Evolutionary conservation across 768 basidiomycete species (phyloP), one percentile per base, ranked within the genome.

Genomic region (Tulasnella sp.): DNA sequence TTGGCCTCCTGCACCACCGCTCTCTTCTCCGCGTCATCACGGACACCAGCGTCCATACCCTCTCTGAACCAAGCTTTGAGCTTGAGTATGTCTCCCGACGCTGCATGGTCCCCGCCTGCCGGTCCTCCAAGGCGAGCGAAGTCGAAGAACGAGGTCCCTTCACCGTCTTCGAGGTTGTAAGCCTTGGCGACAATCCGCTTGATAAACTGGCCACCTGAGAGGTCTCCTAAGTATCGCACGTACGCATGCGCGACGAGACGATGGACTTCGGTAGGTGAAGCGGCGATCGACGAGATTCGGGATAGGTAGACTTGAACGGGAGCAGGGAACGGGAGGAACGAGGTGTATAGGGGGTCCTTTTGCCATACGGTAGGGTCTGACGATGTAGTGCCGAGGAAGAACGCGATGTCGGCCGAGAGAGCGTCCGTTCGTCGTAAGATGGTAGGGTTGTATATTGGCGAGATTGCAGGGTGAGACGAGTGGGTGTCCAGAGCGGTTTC

Each of bases 151-250:
- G 81, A 79, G 37, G 87, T 77, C 5, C 90, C 89, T n/a, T 83
- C 75, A 0, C 84, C 86, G n/a, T 79, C 81, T 36, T 83, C 82
- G 1, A 92, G 83, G 14, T 79, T 82, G 77, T 92, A 93, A 16
- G 89, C 86, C 78, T 89, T 89, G 17, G 83, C 83, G n/a, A 92
- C 78, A 39, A 82, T 83, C 47, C 85, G 82, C 29, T 87, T 83
- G 76, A 92, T 87, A 73, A 84, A 81, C 81, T 92, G 91, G 0
- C 92, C 91, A 5, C 91, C 91, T 59, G 88, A 89, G 37, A 92
- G 82, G 78, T 93, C 91, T 64, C 90, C 91, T 37, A 92, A 84
- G 79, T 92, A 92, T 39, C 90, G 85, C n/a, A 91, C 89, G 77
- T 92, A 92, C 0, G 91, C 83, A 78, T 93, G 92, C 0, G 91